Evolutionary conservation across 371 early-diverging fungal species (phyloP).

Genomic region (Apophysomyces variabilis): DNA sequence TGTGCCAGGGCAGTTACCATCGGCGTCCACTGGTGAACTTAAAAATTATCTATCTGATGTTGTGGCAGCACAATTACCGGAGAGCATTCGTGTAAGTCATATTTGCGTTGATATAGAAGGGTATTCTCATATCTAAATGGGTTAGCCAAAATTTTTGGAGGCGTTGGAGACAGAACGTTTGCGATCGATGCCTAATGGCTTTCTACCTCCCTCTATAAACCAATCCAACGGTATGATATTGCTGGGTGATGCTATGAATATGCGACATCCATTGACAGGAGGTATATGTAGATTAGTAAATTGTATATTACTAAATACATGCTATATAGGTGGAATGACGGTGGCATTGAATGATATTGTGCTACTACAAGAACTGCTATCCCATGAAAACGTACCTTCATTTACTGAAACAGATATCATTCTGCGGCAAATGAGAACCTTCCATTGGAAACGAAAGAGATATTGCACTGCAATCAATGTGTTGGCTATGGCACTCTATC

Average conservation of each 20-base stretch:
- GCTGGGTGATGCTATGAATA: conserved; percentile 93
- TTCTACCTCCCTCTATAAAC: conserved; percentile 79
- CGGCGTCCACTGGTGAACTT: conserved; percentile 61
- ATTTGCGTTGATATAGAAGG: neutral
- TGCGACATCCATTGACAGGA: conserved; percentile 84
- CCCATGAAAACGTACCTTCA: conserved; percentile 48
- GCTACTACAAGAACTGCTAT: conserved; percentile 59
- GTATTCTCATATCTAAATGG: neutral
- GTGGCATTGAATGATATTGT: conserved; percentile 90
- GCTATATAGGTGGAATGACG: conserved; percentile 80
- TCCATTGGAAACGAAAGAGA: conserved; percentile 80
- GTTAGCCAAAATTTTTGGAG: conserved; percentile 61
- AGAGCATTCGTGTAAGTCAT: conserved; percentile 55
- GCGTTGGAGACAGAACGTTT: conserved; percentile 78
- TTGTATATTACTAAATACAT: too few species aligned
- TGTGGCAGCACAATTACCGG: conserved; percentile 76
- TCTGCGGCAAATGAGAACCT: conserved; percentile 54
- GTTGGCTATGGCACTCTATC: conserved; percentile 86
- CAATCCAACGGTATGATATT: conserved; percentile 73
- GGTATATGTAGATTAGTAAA: conserved; percentile 22
- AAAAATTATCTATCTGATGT: conserved; percentile 64
- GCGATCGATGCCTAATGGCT: conserved; percentile 90
- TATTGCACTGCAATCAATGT: conserved; percentile 83
- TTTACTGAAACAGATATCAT: conserved; percentile 52
- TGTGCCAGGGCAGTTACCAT: conserved; percentile 88